phyloP scores from a whole-genome alignment of 2,329 filamentous ascomycete genomes.

The Talaromyces sp. region DNA sequence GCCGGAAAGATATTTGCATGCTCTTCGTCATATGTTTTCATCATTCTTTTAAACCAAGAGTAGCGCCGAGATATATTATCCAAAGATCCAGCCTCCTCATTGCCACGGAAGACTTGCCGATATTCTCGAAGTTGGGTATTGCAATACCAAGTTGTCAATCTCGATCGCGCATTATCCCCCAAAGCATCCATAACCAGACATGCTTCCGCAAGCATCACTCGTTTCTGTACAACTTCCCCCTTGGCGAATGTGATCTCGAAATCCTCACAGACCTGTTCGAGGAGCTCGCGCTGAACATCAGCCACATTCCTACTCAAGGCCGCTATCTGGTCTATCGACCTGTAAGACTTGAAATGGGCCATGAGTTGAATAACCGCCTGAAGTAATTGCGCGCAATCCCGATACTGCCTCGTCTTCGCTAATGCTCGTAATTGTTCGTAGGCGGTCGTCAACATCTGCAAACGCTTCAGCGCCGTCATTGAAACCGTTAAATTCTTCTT shows the following conservation, averaged over 20 bases:
- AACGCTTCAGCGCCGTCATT: conserved; percentile 93
- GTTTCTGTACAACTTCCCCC: conserved; percentile 69
- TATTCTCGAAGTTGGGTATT: conserved; percentile 97
- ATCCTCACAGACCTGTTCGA: conserved; percentile 98
- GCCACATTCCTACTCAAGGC: conserved; percentile 87
- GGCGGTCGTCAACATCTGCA: conserved; percentile 99
- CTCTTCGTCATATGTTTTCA: conserved; percentile 94
- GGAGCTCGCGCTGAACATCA: conserved; percentile 83
- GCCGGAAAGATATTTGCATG: conserved; percentile 83
- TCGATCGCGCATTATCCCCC: conserved; percentile 76
- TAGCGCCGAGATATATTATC: conserved; percentile 96
- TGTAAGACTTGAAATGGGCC: conserved; percentile 96
- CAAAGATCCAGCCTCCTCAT: conserved; percentile 90
- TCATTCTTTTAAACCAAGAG: conserved; percentile 92
- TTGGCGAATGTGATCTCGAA: conserved; percentile 95
- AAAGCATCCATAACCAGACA: conserved; percentile 93
- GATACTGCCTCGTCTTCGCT: conserved; percentile 82
- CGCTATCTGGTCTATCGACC: conserved; percentile 97
- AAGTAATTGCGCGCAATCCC: conserved; percentile 88
- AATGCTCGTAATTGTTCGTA: conserved; percentile 89
- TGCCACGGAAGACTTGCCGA: conserved; percentile 89
- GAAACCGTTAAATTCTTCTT: conserved; percentile 95
- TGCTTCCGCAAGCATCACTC: conserved; percentile 73
- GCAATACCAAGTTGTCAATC: conserved; percentile 93
- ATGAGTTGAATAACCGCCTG: conserved; percentile 96